Evolutionary conservation across 805 yeast genomes (phyloP), one percentile per base, ranked within the genome.

Genomic region (Candida krabiensis): DNA sequence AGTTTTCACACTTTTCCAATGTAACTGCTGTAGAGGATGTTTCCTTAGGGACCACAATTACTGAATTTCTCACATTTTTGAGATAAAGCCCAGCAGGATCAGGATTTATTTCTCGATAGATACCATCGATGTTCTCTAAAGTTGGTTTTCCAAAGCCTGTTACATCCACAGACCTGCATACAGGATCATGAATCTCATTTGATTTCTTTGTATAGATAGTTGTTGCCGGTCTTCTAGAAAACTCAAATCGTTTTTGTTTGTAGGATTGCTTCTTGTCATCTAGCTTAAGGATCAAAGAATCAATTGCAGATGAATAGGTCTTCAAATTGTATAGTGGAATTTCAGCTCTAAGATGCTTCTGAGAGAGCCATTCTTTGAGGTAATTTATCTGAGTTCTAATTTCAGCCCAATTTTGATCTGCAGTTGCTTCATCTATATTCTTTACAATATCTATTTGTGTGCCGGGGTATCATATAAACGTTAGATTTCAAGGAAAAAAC

Each of bases 311-410:
- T 4, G 54, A 34, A 23, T 49, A 52, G 6, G 31, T 40, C 33
- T 51, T 59, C 31, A 56, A 42, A 21, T 59, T 58, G 37, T 47
- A 61, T 13, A 44, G 14, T 1, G 65, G 56, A 2, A 57, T 38
- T n/a, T 31, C 33, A 12, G 35, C 46, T 7, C 24, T 31, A n/a
- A 38, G 33, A 14, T 38, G 25, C n/a, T 36, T 21, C 4, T 37
- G 35, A 9, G 47, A 21, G 4, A 56, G 24, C 55, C 55, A 53
- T 5, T 41, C 32, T 31, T 49, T 43, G 13, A 54, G 38, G 3
- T 37, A 15, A 28, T 40, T 39, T 28, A 54, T 47, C 9, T 50
- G 38, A 2, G n/a, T 15, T 29, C 49, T 26, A 4, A 48, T 19
- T 14, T 7, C 18, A 5, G 21, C 19, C 30, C 39, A 30, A 13